Evolutionary conservation across 2,329 filamentous ascomycete genomes (phyloP).

Genomic region (Aplosporella prunicola): DNA sequence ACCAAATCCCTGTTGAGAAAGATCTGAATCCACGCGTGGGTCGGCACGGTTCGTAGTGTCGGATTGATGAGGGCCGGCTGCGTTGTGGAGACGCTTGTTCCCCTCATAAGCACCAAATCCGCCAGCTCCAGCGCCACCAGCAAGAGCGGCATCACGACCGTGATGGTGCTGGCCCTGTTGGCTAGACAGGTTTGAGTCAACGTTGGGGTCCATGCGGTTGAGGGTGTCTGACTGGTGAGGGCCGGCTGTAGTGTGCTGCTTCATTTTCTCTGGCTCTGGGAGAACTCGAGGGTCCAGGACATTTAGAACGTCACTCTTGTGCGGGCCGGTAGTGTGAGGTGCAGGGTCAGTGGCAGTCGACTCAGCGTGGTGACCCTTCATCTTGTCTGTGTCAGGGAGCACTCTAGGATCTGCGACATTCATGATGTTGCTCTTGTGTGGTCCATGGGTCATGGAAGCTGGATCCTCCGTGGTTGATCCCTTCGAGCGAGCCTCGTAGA

Average conservation of each 20-base stretch:
- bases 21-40: not conserved
- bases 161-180: constrained; percentile 15
- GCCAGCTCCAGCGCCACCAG: constrained; percentile 14
- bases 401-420: constrained; percentile 9
- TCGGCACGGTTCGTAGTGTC: not conserved
- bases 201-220: constrained; percentile 22
- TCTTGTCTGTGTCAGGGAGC: constrained; percentile 6
- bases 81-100: not conserved
- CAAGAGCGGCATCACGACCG: constrained; percentile 19
- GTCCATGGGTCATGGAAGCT: constrained; percentile 3
- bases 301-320: constrained; percentile 18
- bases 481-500: constrained; percentile 1
- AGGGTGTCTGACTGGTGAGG: constrained; percentile 18
- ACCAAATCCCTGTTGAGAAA: not conserved
- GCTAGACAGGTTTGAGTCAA: constrained; percentile 14
- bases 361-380: constrained; percentile 5
- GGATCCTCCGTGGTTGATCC: constrained; percentile 1
- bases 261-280: constrained; percentile 20
- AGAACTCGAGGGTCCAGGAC: constrained; percentile 18
- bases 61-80: not conserved
- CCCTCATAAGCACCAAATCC: constrained; percentile 3
- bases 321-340: constrained; percentile 18
- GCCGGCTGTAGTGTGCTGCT: constrained; percentile 16
- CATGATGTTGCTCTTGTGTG: constrained; percentile 6
- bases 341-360: constrained; percentile 14